Conservation (phyloP, 2,329 filamentous ascomycete species). For the Scedosporium dehoogii region DNA sequence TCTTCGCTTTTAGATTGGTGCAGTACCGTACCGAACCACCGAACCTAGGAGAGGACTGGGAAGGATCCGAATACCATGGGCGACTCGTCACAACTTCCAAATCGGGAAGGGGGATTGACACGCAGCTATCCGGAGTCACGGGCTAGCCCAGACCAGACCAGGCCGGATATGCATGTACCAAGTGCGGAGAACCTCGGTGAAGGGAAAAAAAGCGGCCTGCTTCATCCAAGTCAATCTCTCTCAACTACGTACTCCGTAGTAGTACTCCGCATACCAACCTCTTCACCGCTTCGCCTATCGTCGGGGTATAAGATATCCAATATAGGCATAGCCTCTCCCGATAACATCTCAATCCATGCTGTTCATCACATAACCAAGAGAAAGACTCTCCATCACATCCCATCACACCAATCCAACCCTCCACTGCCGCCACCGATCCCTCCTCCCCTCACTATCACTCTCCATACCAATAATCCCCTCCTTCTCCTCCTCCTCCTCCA, state of each 20-base stretch:
- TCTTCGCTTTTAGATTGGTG: too few relatives aligned
- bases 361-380: neutral
- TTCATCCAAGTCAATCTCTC: too few relatives aligned
- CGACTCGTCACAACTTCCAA: neutral
- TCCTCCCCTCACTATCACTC: constrained; percentile 20
- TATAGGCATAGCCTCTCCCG: neutral
- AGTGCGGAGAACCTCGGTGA: neutral
- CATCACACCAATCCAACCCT: constrained; percentile 30
- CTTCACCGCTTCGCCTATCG: neutral
- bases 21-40: too few relatives aligned
- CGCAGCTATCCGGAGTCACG: neutral
- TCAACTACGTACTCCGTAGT: too few relatives aligned
- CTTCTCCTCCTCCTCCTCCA: constrained; percentile 28
- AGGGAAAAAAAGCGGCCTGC: too few relatives aligned
- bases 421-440: constrained; percentile 33
- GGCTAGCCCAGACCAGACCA: neutral
- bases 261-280: neutral
- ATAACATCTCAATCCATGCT: neutral
- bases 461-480: constrained; percentile 18
- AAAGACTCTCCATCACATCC: neutral
- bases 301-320: neutral
- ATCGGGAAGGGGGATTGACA: neutral
- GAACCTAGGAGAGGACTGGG: too few relatives aligned
- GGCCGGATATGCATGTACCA: neutral
- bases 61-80: too few relatives aligned